Percentiles rank a stretch among this genome's conserved stretches.
Conservation (phyloP, 2,329 filamentous ascomycete species). For the Lachnellula arida region DNA sequence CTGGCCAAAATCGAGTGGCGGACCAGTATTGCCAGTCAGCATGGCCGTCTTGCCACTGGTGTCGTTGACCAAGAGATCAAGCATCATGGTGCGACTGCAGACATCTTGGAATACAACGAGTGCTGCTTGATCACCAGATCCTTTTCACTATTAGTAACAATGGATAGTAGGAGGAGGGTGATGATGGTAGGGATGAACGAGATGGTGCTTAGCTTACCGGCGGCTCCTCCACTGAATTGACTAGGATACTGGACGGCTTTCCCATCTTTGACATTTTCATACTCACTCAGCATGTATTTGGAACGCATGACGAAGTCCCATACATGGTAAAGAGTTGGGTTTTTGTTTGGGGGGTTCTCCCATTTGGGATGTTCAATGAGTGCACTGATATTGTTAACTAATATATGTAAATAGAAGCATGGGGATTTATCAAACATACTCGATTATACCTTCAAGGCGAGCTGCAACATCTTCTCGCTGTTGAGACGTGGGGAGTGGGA, state of each 20-base stretch:
- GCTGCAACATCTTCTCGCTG: slow-evolving; percentile 3
- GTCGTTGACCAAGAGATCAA: slow-evolving; percentile 21
- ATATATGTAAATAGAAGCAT: neutral
- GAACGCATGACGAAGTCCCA: slow-evolving; percentile 41
- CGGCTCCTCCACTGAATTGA: slow-evolving; percentile 29
- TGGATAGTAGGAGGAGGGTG: neutral
- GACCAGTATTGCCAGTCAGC: slow-evolving; percentile 13
- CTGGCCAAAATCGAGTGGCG: slow-evolving; percentile 16
- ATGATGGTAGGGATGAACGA: neutral
- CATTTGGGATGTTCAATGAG: slow-evolving; percentile 18
- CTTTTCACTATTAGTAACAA: slow-evolving; percentile 4
- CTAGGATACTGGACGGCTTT: slow-evolving; percentile 32
- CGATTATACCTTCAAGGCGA: slow-evolving; percentile 5
- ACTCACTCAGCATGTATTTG: slow-evolving; percentile 39
- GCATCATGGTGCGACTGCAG: slow-evolving; percentile 19
- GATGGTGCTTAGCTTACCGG: slow-evolving; percentile 6
- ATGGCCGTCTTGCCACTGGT: slow-evolving; percentile 16
- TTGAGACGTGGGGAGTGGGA: slow-evolving; percentile 8
- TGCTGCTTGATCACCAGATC: slow-evolving; percentile 16
- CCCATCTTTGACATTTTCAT: slow-evolving; percentile 37
- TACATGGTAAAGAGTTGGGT: slow-evolving; percentile 35
- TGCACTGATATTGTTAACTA: slow-evolving; percentile 8
- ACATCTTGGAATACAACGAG: slow-evolving; percentile 19
- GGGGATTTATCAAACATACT: neutral
- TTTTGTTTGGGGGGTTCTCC: slow-evolving; percentile 20